phyloP scores from a whole-genome alignment of 1,139 yeast species.

The Yamadazyma membranifaciens region DNA sequence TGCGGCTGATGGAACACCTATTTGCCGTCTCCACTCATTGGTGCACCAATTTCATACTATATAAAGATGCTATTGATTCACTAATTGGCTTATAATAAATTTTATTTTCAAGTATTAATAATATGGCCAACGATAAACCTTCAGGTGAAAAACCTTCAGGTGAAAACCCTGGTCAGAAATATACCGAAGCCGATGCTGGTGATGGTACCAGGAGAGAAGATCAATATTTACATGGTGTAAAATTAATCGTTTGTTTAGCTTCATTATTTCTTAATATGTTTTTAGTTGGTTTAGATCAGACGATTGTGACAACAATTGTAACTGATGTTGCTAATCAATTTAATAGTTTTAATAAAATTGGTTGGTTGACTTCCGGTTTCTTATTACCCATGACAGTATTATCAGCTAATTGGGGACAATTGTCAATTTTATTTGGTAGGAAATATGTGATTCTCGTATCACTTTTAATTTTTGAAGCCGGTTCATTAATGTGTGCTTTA shows the following conservation, averaged over 20 bases:
- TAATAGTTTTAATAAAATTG: conserved; percentile 50
- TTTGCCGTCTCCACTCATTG: too few species aligned
- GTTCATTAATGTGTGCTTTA: conserved; percentile 40
- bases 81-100: too few species aligned
- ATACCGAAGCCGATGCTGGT: conserved; percentile 39
- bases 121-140: too few species aligned
- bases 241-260: conserved; percentile 25
- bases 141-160: too few species aligned
- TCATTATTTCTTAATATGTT: conserved; percentile 32
- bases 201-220: conserved; percentile 42
- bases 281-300: conserved; percentile 40
- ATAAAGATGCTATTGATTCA: too few species aligned
- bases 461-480: conserved; percentile 34
- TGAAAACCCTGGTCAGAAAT: conserved; percentile 9
- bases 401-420: conserved; percentile 38
- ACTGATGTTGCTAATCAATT: conserved; percentile 40
- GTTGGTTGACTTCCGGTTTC: conserved; percentile 64
- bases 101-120: too few species aligned
- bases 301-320: conserved; percentile 38
- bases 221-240: conserved; percentile 31
- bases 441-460: conserved; percentile 37
- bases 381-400: conserved; percentile 41
- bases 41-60: too few species aligned
- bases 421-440: conserved; percentile 48
- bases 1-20: too few species aligned